Evolutionary conservation across 106 monocot species (phyloP), one percentile per base, ranked within the genome.

Genomic region (Acorus gramineus): DNA sequence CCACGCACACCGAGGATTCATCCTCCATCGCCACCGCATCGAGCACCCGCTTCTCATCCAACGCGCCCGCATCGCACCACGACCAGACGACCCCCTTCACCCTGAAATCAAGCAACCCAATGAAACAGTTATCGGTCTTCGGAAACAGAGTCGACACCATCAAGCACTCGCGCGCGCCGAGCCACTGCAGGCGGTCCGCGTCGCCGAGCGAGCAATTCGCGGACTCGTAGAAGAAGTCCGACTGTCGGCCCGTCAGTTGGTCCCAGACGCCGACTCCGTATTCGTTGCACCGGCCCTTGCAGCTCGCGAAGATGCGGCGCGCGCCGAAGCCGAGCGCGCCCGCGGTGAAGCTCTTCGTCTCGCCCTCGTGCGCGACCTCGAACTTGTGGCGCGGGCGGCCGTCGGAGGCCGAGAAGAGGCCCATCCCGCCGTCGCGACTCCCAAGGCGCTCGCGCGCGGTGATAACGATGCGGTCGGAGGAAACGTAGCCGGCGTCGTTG

Each of bases 221-320:
- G 5, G 64, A 63, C 61, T 93, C 86, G 74, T 93, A 89, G 79
- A 89, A 89, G 76, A 93, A 89, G 59, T 84, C 89, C 2, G 44
- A 43, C 70, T 89, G 89, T 11, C 56, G 7, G 2, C 89, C 93
- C 7, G 81, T 76, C 57, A 50, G 58, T 43, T 73, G 77, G 58
- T 89, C 89, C 93, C 89, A 89, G 6, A 85, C 83, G 0, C 89
- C 93, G 47, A 93, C 83, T 7, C 93, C 89, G 14, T 86, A 81
- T 72, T 93, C 93, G 55, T 93, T 93, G 64, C 75, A 87, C 46
- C 93, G 55, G 3, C 93, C 93, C 68, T 89, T 93, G 67, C 93
- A 93, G 47, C 93, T 89, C 6, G 89, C 78, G 52, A 89, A 86
- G 60, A 93, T 85, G 42, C 51, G 73, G 47, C 8, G 4, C 56